Base-by-base conservation (phyloP, 1,284 basidiomycete genomes). In the Laetiporus sulphureus region DNA sequence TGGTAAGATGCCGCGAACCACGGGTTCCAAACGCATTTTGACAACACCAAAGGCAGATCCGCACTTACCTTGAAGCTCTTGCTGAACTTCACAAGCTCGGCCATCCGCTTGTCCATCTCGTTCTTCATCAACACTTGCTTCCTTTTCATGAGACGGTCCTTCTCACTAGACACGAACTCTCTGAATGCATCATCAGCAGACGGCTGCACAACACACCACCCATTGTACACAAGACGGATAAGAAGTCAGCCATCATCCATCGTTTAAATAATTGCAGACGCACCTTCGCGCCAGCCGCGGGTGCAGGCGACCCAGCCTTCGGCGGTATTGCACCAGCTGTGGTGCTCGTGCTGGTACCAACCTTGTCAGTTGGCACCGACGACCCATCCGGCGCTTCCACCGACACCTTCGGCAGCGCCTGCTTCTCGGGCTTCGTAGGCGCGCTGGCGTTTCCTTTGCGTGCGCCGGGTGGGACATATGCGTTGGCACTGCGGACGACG, bases 401-500 rank as follows among this genome's bases (percentile, higher is more conserved):
- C 16, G 82, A 70, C 35, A 86, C 75, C 58, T 80, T 83, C 16
- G 84, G 83, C 37, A 83, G 54, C 13, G 81, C 80, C 5, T 66
- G 42, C 53, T 73, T 73, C 23, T 65, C 56, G 30, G 58, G 55
- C 8, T 16, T 12, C 20, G 40, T 12, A 8, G 34, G 32, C 6
- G 25, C 34, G 11, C 19, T 22, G 10, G 32, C 23, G 4, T 29
- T 31, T 6, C 16, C 53, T 49, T 69, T 77, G 48, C 85, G 78
- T 22, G 91, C 89, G 44, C 83, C 89, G 10, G 93, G 91, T 32
- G 95, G 94, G 30, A 98, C 79, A 58, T 99, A 98, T 21, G 95
- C 94, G 56, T 87, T 88, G 16, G 83, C 75, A 35, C 82, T 75
- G 44, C 95, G 86, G 36, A 90, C 83, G 30, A 99, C 95, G 25